A percentile compares a stretch with the other conserved stretches of the same genome.
Conservation (phyloP, 176 grass and related monocot genomes). For the Neostapfia colusana region DNA sequence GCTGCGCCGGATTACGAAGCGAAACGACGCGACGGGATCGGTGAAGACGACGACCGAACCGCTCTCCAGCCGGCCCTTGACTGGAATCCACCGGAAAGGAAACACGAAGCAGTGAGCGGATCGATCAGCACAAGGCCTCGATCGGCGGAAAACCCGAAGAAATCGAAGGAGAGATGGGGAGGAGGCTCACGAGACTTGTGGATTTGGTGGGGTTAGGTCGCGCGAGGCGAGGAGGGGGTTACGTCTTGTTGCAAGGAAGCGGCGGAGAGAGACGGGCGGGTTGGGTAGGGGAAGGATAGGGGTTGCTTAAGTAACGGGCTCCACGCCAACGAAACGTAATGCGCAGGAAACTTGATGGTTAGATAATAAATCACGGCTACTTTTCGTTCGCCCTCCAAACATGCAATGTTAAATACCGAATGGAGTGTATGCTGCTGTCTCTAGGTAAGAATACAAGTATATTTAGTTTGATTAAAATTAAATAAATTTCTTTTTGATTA, state of each 20-base stretch:
- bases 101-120: neutral
- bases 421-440: no score
- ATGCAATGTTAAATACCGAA: neutral
- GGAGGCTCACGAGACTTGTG: constrained; percentile 13
- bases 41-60: neutral
- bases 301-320: constrained; percentile 26
- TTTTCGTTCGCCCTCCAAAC: neutral
- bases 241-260: constrained; percentile 7
- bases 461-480: no score
- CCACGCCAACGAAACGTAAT: constrained; percentile 44
- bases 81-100: neutral
- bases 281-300: constrained; percentile 28
- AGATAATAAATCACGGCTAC: neutral
- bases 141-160: neutral
- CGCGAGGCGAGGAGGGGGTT: constrained; percentile 8
- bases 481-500: no score
- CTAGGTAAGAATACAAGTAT: no score
- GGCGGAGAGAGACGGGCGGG: neutral
- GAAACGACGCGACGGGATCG: neutral
- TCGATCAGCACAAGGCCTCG: neutral
- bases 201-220: constrained; percentile 18
- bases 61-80: neutral
- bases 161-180: neutral
- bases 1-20: neutral
- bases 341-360: constrained; percentile 24